These are phyloP conservation scores for Gillenia trifoliata DNA, from an alignment of 306 rosid species.

Conservation along the genomic window DNA sequence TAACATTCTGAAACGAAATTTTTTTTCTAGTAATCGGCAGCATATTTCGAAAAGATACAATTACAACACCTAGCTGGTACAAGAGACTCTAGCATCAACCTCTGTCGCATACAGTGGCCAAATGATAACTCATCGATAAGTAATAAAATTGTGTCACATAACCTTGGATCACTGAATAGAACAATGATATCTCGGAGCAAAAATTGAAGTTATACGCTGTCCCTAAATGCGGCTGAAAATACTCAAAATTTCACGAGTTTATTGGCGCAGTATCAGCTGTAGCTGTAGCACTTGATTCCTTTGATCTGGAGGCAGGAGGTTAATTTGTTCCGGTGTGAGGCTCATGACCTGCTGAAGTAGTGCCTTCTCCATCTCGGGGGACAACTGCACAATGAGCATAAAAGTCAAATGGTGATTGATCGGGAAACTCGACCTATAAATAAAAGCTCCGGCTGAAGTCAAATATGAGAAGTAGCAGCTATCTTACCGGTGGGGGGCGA, in stretches of 20 bases:
- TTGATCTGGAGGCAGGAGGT: slow-evolving; percentile 88
- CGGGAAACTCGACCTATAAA: background rate
- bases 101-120: slow-evolving; percentile 12
- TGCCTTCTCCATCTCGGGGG: slow-evolving; percentile 90
- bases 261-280: slow-evolving; percentile 83
- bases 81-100: background rate
- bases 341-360: slow-evolving; percentile 98
- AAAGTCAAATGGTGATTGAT: background rate
- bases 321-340: slow-evolving; percentile 81
- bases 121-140: background rate
- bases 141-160: background rate
- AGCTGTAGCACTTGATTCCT: slow-evolving; percentile 92
- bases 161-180: background rate
- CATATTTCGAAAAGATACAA: background rate
- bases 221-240: background rate
- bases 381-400: slow-evolving; percentile 47
- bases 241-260: slow-evolving; percentile 16
- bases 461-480: slow-evolving; percentile 4
- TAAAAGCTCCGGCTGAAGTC: slow-evolving; percentile 4
- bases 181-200: slow-evolving; percentile 5
- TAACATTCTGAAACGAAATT: background rate
- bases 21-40: background rate
- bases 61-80: background rate
- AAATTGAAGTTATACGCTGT: slow-evolving; percentile 14
- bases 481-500: slow-evolving; percentile 46